A percentile compares a stretch with the other conserved stretches of the same genome.
These are phyloP conservation scores for Penicillium fuscoglaucum DNA, from an alignment of 2,329 filamentous ascomycete genomes.

Conservation along the genomic window DNA sequence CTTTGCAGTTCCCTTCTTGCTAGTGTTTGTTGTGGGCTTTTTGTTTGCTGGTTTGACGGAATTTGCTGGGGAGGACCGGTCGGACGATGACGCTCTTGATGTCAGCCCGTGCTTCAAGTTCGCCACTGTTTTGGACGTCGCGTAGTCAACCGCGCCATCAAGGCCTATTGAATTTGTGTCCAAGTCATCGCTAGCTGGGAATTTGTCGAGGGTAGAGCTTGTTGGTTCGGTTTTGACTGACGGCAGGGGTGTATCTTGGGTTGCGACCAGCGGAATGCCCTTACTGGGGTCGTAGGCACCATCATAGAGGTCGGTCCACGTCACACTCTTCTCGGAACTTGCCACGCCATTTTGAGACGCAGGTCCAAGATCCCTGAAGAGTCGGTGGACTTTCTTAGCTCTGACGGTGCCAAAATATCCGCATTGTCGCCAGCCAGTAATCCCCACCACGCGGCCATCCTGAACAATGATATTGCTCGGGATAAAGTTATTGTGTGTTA, in stretches of 20 bases:
- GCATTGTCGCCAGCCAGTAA: constrained; percentile 42
- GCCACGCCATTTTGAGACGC: constrained; percentile 14
- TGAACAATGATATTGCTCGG: constrained; percentile 42
- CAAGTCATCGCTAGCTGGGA: constrained; percentile 29
- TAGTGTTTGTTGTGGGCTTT: constrained; percentile 34
- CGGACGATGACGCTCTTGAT: constrained; percentile 42
- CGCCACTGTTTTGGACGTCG: constrained; percentile 42
- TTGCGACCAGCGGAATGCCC: constrained; percentile 13
- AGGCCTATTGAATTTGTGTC: constrained; percentile 29
- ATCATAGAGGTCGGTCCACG: constrained; percentile 43
- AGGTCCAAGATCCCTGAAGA: constrained; percentile 30
- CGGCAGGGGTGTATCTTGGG: constrained; percentile 22
- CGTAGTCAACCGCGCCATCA: constrained; percentile 34
- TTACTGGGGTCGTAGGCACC: constrained; percentile 19
- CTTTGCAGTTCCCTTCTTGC: constrained; percentile 42
- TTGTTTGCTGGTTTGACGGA: constrained; percentile 40
- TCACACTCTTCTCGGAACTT: constrained; percentile 18
- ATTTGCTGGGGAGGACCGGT: constrained; percentile 38
- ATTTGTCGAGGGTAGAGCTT: constrained; percentile 30
- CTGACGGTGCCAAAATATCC: constrained; percentile 42
- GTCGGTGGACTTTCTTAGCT: constrained; percentile 36
- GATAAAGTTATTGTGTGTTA: constrained; percentile 42
- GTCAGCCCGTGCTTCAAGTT: constrained; percentile 40
- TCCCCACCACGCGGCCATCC: constrained; percentile 39
- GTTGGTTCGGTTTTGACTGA: constrained; percentile 40